phyloP scores from a whole-genome alignment of 306 rosid genomes.

The Comarum palustre region DNA sequence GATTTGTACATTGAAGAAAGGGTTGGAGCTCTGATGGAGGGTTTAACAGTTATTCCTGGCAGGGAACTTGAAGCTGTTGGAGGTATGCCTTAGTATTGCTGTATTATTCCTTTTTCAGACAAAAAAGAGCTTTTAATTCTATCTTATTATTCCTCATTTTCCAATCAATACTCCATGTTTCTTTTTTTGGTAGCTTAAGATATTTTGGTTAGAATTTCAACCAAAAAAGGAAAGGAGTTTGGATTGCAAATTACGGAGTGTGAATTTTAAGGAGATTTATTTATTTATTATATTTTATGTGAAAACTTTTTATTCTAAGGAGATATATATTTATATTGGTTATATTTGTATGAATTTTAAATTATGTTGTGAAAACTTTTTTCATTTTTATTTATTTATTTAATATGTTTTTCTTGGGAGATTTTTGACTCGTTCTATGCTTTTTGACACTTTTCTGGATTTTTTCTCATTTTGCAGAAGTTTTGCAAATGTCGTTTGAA shows the following conservation, averaged over 20 bases:
- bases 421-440: slow-evolving; percentile 19
- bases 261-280: neutral
- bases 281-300: too few relatives aligned
- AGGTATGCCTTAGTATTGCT: slow-evolving; percentile 42
- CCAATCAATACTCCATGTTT: neutral
- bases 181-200: neutral
- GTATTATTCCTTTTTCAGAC: neutral
- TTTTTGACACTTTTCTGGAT: too few relatives aligned
- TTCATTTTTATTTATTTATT: neutral
- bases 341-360: too few relatives aligned
- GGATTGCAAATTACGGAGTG: neutral
- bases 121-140: neutral
- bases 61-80: slow-evolving; percentile 75
- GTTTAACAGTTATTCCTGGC: slow-evolving; percentile 78
- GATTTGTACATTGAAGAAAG: slow-evolving; percentile 80
- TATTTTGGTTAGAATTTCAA: neutral
- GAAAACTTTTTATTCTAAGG: too few relatives aligned
- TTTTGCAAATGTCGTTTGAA: slow-evolving; percentile 71
- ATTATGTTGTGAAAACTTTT: too few relatives aligned
- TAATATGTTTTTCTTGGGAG: neutral
- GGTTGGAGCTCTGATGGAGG: slow-evolving; percentile 64
- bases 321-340: too few relatives aligned
- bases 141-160: neutral
- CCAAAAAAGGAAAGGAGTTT: neutral
- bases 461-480: slow-evolving; percentile 57